Base-by-base conservation (phyloP, 345 rosid genomes). In the Hirschfeldia incana region DNA sequence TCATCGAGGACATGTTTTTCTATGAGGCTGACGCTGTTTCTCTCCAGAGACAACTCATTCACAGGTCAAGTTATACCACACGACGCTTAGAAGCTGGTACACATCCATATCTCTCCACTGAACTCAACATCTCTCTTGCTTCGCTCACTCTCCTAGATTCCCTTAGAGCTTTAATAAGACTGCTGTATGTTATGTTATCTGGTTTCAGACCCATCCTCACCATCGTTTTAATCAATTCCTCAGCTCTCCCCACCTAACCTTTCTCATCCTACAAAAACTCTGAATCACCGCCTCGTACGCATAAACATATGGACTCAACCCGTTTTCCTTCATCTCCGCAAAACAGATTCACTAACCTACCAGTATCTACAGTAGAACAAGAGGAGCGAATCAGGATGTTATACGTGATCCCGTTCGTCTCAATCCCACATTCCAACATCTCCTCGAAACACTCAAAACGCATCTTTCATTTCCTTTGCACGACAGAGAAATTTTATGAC, bases 401-500 rank as follows among this genome's bases (percentile, higher is more conserved):
- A 83, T 91, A 90, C 13, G 88, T 91, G 70, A 89, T 84, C 72
- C 83, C 83, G 80, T 85, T 95, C 49, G 96, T 96, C 76, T 85
- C 59, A 80, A 91, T 83, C 16, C 90, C 90, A 94, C 99, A 91
- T 69, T 86, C 86, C 70, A 66, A 83, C 17, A 92, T 91, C 85
- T 94, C 98, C 33, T 78, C 29, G 61, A 94, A 87, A 86, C 98
- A 91, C 77, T 82, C 86, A 42, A 4, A 92, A 86, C 13, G 98
- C 97, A 80, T 94, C 97, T 36, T 90, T 88, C 27, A 87, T 63
- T 82, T 64, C 76, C 42, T 82, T 78, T 76, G 84, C 88, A 82
- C 86, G 87, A 78, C 96, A 91, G 67, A 94, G 94, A 65, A 94
- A 89, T 64, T 87, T 91, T 55, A 94, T 90, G 67, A 92, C 69